phyloP scores from a whole-genome alignment of 768 basidiomycete genomes.

The Pleurotus tuoliensis region DNA sequence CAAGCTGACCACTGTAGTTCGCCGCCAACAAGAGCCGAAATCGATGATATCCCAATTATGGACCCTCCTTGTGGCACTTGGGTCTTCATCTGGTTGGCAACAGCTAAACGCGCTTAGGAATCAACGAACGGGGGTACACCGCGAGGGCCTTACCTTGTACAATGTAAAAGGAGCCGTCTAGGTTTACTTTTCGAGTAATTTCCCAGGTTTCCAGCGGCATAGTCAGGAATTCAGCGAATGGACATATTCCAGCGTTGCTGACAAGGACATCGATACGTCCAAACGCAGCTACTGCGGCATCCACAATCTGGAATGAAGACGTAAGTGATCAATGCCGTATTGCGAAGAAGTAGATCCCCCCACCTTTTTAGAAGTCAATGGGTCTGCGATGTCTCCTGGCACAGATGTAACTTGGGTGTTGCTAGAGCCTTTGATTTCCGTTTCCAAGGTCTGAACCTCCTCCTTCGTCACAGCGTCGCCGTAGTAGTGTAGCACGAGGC shows the following conservation, averaged over 20 bases:
- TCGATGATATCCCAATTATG: constrained; percentile 75
- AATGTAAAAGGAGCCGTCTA: constrained; percentile 73
- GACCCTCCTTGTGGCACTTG: constrained; percentile 70
- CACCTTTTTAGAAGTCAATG: constrained; percentile 53
- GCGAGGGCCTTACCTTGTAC: constrained; percentile 43
- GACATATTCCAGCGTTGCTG: constrained; percentile 63
- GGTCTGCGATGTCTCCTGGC: constrained; percentile 62
- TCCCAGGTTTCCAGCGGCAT: constrained; percentile 65
- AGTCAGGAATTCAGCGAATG: constrained; percentile 70
- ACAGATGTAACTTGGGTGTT: constrained; percentile 43
- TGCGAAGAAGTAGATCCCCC: constrained; percentile 7
- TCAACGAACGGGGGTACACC: not conserved
- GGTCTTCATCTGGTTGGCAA: constrained; percentile 69
- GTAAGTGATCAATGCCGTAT: not conserved
- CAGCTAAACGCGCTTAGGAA: constrained; percentile 35
- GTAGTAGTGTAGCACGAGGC: constrained; percentile 64
- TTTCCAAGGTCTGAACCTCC: constrained; percentile 43
- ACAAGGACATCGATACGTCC: constrained; percentile 55
- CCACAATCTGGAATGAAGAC: constrained; percentile 49
- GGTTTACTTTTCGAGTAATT: constrained; percentile 63
- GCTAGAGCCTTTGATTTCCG: constrained; percentile 36
- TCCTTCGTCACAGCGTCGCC: constrained; percentile 52
- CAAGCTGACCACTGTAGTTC: constrained; percentile 55
- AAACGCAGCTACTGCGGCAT: constrained; percentile 54
- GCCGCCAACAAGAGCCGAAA: constrained; percentile 76